A percentile compares a stretch with the other conserved stretches of the same genome.
Evolutionary conservation across 176 grass and related monocot genomes (phyloP).

Genomic region (Bothriochloa decipiens): DNA sequence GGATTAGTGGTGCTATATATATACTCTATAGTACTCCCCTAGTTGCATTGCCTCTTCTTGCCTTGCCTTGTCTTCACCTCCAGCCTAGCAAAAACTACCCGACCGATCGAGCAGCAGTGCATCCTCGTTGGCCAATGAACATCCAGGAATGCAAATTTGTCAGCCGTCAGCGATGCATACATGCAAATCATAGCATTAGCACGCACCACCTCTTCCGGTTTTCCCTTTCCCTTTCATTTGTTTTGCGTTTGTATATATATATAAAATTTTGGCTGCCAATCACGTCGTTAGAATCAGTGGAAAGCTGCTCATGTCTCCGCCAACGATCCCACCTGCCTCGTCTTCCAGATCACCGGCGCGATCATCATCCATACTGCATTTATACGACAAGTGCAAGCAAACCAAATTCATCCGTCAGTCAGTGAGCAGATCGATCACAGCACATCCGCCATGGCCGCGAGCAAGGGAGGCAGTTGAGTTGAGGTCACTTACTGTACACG

Average conservation of each 20-base stretch:
- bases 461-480: neutral
- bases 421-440: neutral
- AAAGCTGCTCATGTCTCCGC: conserved; percentile 28
- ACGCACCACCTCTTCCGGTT: neutral
- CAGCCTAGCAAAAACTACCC: neutral
- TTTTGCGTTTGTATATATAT: neutral
- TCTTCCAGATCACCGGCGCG: conserved; percentile 68
- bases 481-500: conserved; percentile 66
- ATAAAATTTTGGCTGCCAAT: neutral
- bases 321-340: conserved; percentile 45
- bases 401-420: neutral
- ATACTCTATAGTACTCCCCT: neutral
- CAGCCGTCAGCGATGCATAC: neutral
- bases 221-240: neutral
- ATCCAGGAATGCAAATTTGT: neutral
- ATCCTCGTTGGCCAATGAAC: neutral
- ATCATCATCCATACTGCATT: conserved; percentile 68
- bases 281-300: neutral
- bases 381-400: conserved; percentile 9
- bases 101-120: neutral
- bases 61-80: too few relatives aligned
- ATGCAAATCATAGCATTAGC: neutral
- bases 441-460: neutral
- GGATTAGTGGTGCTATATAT: too few relatives aligned
- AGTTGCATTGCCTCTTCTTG: neutral